A percentile compares a stretch with the other conserved stretches of the same genome.
Conservation (phyloP, 108 stramenopile genomes). For the Mediolabrus comicus region DNA sequence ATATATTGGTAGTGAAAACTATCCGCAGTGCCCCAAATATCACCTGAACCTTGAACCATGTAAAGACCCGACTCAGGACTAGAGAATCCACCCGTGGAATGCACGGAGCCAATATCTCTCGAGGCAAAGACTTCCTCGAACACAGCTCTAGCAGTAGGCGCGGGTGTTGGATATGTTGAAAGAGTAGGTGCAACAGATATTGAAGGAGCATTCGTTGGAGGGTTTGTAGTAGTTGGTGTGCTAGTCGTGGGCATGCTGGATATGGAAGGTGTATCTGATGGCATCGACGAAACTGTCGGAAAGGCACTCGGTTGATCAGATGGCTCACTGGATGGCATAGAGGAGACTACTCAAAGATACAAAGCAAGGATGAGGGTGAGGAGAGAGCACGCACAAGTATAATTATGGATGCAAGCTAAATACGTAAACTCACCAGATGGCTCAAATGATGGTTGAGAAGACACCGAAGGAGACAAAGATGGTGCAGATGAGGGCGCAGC, state of each 20-base stretch:
- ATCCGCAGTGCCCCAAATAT: conserved; percentile 24
- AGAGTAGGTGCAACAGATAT: neutral
- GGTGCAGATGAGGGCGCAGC: neutral
- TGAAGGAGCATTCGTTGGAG: neutral
- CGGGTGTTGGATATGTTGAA: neutral
- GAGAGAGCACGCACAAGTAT: neutral
- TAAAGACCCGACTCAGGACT: conserved; percentile 13
- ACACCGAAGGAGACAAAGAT: neutral
- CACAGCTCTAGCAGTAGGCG: neutral
- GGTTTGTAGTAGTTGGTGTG: neutral
- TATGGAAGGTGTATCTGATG: neutral
- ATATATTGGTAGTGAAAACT: conserved; percentile 38
- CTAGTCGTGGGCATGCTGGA: neutral
- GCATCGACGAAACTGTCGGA: neutral
- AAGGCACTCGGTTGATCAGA: neutral
- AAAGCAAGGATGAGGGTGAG: neutral
- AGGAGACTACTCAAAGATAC: neutral
- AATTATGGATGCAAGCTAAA: neutral
- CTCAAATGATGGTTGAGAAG: neutral
- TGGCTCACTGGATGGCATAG: neutral
- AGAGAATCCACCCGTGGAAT: neutral
- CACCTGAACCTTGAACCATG: conserved; percentile 21
- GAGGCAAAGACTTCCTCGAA: conserved; percentile 4
- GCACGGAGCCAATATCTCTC: conserved; percentile 16
- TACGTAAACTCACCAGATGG: neutral